phyloP scores from a whole-genome alignment of 352 stramenopile species.

The Plasmopara viticola region DNA sequence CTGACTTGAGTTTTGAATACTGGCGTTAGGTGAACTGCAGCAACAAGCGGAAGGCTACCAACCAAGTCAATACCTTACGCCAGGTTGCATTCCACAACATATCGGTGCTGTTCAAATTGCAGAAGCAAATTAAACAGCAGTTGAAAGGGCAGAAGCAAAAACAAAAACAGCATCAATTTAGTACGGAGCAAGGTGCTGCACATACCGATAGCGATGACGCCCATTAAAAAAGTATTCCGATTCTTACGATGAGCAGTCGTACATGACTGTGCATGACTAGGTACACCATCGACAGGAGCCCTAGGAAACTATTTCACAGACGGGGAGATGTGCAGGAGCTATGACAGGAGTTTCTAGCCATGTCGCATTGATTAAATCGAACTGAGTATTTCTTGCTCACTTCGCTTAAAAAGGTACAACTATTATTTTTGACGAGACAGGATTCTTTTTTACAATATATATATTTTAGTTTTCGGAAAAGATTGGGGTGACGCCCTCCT shows the following conservation, averaged over 20 bases:
- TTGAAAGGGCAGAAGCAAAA: slow-evolving; percentile 14
- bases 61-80: slow-evolving; percentile 60
- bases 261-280: too few relatives aligned
- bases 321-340: too few relatives aligned
- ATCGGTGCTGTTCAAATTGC: slow-evolving; percentile 40
- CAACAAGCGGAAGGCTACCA: slow-evolving; percentile 50
- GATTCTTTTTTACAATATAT: too few relatives aligned
- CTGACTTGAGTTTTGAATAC: slow-evolving; percentile 4
- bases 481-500: too few relatives aligned
- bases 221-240: slow-evolving; percentile 2
- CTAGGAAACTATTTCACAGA: too few relatives aligned
- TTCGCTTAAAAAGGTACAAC: too few relatives aligned
- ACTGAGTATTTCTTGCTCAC: too few relatives aligned
- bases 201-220: slow-evolving; percentile 2
- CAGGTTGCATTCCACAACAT: slow-evolving; percentile 66
- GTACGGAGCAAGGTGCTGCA: background rate
- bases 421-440: too few relatives aligned
- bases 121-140: slow-evolving; percentile 24
- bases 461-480: too few relatives aligned
- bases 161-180: slow-evolving; percentile 12
- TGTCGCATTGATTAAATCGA: too few relatives aligned
- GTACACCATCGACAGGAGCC: too few relatives aligned
- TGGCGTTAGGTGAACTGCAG: slow-evolving; percentile 63
- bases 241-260: background rate
- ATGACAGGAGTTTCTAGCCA: too few relatives aligned